Evolutionary conservation across 352 stramenopile species (phyloP).

Genomic region (Globisporangium paddicum): DNA sequence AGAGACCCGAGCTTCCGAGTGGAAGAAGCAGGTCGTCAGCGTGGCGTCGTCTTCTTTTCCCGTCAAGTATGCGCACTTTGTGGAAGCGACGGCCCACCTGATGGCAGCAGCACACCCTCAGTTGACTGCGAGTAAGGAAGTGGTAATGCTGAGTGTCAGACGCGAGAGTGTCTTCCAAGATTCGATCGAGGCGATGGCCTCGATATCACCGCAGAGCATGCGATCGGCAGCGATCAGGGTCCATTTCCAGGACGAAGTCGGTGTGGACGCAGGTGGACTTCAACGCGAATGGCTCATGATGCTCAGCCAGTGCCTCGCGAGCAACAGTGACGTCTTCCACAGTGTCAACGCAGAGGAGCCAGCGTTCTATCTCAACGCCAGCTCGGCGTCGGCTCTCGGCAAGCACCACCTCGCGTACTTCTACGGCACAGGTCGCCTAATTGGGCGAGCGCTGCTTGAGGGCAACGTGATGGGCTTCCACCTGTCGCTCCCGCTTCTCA

Average conservation of each 20-base stretch:
- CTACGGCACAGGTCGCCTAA: conserved; percentile 46
- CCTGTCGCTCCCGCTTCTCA: conserved; percentile 77
- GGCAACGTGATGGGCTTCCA: conserved; percentile 87
- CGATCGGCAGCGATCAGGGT: conserved; percentile 38
- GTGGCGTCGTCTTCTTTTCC: conserved; percentile 14
- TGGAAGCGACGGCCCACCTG: conserved; percentile 17
- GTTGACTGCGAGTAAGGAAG: too few species aligned
- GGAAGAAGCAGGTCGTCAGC: too few species aligned
- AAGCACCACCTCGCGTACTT: conserved; percentile 1
- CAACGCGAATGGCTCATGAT: conserved; percentile 65
- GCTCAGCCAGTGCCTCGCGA: conserved; percentile 17
- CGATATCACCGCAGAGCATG: conserved; percentile 25
- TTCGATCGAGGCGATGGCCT: conserved; percentile 25
- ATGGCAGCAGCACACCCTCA: conserved; percentile 16
- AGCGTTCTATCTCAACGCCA: conserved; percentile 30
- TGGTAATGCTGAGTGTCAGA: conserved; percentile 25
- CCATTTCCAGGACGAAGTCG: conserved; percentile 53
- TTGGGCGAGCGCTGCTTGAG: conserved; percentile 52
- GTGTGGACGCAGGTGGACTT: conserved; percentile 57
- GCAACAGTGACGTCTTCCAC: conserved; percentile 20
- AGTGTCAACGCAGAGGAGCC: conserved; percentile 33
- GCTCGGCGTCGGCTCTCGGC: conserved; percentile 12
- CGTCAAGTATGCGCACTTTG: conserved; percentile 33
- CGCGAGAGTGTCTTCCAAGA: conserved; percentile 24
- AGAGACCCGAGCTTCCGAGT: not conserved